A percentile compares a stretch with the other conserved stretches of the same genome.
These are phyloP conservation scores for Kazachstania kunashirensis DNA, from an alignment of 805 yeast genomes.

Conservation along the genomic window DNA sequence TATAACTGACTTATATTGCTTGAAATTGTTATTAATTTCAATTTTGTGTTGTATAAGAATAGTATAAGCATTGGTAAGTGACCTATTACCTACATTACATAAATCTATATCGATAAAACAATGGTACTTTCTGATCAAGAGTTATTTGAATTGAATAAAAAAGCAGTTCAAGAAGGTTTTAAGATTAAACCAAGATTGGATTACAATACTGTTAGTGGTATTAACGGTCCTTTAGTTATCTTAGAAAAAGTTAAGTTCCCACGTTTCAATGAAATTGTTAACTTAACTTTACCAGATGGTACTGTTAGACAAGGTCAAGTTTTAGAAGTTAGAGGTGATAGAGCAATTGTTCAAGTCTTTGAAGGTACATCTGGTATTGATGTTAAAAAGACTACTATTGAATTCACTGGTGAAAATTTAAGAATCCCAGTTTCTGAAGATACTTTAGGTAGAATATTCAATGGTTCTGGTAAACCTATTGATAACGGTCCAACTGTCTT, in stretches of 20 bases:
- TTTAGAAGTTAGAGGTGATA: slow-evolving; percentile 90
- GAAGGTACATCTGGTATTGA: slow-evolving; percentile 99
- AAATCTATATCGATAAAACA: background rate
- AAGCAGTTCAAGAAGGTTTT: slow-evolving; percentile 87
- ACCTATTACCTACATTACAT: too few relatives aligned
- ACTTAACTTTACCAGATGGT: slow-evolving; percentile 94
- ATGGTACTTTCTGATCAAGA: slow-evolving; percentile 33
- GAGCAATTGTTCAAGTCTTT: slow-evolving; percentile 97
- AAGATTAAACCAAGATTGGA: slow-evolving; percentile 82
- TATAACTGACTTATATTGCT: background rate
- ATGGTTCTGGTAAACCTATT: slow-evolving; percentile 97
- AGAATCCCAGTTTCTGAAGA: slow-evolving; percentile 94
- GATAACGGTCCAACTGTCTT: slow-evolving; percentile 97
- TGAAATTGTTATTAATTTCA: too few relatives aligned
- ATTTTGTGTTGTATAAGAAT: too few relatives aligned
- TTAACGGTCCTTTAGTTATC: slow-evolving; percentile 95
- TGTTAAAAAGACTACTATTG: slow-evolving; percentile 94
- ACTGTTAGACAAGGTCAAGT: slow-evolving; percentile 94
- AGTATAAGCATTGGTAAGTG: too few relatives aligned
- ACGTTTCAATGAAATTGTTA: slow-evolving; percentile 92
- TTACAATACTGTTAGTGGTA: slow-evolving; percentile 96
- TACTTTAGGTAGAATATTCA: slow-evolving; percentile 93
- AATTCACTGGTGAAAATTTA: slow-evolving; percentile 91
- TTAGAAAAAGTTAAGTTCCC: slow-evolving; percentile 80
- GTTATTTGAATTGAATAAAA: slow-evolving; percentile 66